These are phyloP conservation scores for Sugiyamaella castrensis DNA, from an alignment of 1,139 yeast species.

Conservation along the genomic window DNA sequence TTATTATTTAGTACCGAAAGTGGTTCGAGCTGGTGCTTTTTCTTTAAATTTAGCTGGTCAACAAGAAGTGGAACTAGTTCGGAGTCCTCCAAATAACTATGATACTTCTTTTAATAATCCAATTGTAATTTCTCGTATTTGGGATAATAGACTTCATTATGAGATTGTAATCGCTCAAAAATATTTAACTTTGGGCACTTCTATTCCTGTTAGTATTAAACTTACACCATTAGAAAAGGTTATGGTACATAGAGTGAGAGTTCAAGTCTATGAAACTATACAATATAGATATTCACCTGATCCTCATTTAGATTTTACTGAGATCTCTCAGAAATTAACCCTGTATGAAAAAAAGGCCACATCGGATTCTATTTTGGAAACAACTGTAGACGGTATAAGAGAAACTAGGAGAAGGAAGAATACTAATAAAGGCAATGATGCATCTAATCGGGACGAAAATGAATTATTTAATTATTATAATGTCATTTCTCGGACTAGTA, in stretches of 20 bases:
- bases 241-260: constrained; percentile 64
- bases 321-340: constrained; percentile 30
- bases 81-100: constrained; percentile 81
- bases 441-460: too few relatives aligned
- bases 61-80: constrained; percentile 46
- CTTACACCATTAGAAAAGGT: constrained; percentile 70
- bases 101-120: constrained; percentile 70
- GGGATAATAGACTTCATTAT: constrained; percentile 79
- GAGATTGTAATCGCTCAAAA: constrained; percentile 75
- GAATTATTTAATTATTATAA: too few relatives aligned
- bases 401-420: too few relatives aligned
- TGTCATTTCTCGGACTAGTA: too few relatives aligned
- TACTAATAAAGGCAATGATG: too few relatives aligned
- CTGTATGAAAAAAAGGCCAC: constrained; percentile 29
- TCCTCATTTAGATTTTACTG: constrained; percentile 29
- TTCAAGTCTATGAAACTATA: constrained; percentile 69
- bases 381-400: constrained; percentile 1
- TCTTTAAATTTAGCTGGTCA: constrained; percentile 33
- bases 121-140: constrained; percentile 71
- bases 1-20: constrained; percentile 34
- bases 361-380: constrained; percentile 3
- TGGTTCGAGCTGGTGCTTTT: constrained; percentile 36
- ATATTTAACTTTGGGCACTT: constrained; percentile 68
- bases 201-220: constrained; percentile 59
- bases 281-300: constrained; percentile 51